Percentiles rank a stretch among this genome's conserved stretches.
Evolutionary conservation across 2,329 filamentous ascomycete species (phyloP).

Genomic region (Pseudofabraea citricarpa): DNA sequence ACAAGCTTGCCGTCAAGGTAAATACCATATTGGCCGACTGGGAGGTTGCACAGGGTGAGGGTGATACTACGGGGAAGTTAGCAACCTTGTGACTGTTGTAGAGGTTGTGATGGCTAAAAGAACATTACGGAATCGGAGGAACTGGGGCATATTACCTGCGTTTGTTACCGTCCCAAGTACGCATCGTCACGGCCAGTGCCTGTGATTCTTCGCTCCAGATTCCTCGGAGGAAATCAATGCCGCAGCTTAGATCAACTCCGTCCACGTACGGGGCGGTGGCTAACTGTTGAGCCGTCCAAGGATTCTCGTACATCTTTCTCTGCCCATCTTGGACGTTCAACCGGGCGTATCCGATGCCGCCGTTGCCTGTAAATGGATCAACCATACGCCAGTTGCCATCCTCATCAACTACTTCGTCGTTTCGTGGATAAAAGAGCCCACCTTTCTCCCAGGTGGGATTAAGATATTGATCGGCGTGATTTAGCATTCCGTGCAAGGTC

Average conservation of each 20-base stretch:
- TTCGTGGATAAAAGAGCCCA: constrained; percentile 30
- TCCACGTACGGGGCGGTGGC: neutral
- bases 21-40: too few species aligned
- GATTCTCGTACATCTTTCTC: constrained; percentile 29
- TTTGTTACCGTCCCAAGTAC: constrained; percentile 4
- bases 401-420: constrained; percentile 19
- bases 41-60: too few species aligned
- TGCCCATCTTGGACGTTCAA: constrained; percentile 32
- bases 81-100: too few species aligned
- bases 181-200: constrained; percentile 3
- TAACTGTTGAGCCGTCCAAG: constrained; percentile 21
- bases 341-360: constrained; percentile 30
- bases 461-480: constrained; percentile 24
- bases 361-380: constrained; percentile 33
- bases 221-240: constrained; percentile 5
- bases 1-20: too few species aligned
- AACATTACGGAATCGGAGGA: too few species aligned
- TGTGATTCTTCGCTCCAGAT: neutral
- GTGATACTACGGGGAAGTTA: too few species aligned
- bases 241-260: neutral
- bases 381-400: constrained; percentile 20
- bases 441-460: constrained; percentile 29
- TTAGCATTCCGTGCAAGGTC: constrained; percentile 17
- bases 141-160: too few species aligned
- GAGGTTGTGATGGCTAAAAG: too few species aligned